Conservation (phyloP, 2,329 filamentous ascomycete species). For the Sarocladium strictum region DNA sequence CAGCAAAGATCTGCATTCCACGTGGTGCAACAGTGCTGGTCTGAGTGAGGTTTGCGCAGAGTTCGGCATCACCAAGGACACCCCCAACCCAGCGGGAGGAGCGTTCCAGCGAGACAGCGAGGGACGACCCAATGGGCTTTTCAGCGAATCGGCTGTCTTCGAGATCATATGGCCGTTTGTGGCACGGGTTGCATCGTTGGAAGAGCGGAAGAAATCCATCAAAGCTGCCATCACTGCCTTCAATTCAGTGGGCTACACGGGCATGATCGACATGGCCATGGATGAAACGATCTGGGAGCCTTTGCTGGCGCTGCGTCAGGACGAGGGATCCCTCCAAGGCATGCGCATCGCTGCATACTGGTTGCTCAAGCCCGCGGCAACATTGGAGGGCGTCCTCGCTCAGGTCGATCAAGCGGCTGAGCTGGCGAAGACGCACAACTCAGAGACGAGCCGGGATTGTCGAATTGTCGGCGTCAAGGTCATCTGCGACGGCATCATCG, state of each 20-base stretch:
- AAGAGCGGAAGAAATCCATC: slow-evolving; percentile 43
- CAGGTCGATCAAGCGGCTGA: slow-evolving; percentile 46
- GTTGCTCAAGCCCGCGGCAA: slow-evolving; percentile 48
- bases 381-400: slow-evolving; percentile 31
- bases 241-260: slow-evolving; percentile 46
- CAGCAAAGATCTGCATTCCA: slow-evolving; percentile 49
- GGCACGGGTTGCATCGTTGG: slow-evolving; percentile 37
- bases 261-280: slow-evolving; percentile 56
- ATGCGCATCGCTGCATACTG: slow-evolving; percentile 50
- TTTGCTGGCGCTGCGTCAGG: slow-evolving; percentile 36
- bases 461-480: slow-evolving; percentile 58
- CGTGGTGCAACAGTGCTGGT: slow-evolving; percentile 49
- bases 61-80: slow-evolving; percentile 34
- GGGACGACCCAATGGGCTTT: slow-evolving; percentile 42
- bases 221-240: slow-evolving; percentile 43
- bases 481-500: slow-evolving; percentile 59
- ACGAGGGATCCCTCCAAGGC: slow-evolving; percentile 20
- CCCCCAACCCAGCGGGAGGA: slow-evolving; percentile 43
- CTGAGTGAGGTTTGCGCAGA: slow-evolving; percentile 33
- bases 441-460: slow-evolving; percentile 28
- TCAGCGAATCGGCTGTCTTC: slow-evolving; percentile 47
- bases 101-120: slow-evolving; percentile 42
- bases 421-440: slow-evolving; percentile 29
- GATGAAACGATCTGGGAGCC: slow-evolving; percentile 50
- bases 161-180: slow-evolving; percentile 50